Conservation (phyloP, 495 filamentous ascomycete genomes). For the Pseudomonodictys pantanalensis region DNA sequence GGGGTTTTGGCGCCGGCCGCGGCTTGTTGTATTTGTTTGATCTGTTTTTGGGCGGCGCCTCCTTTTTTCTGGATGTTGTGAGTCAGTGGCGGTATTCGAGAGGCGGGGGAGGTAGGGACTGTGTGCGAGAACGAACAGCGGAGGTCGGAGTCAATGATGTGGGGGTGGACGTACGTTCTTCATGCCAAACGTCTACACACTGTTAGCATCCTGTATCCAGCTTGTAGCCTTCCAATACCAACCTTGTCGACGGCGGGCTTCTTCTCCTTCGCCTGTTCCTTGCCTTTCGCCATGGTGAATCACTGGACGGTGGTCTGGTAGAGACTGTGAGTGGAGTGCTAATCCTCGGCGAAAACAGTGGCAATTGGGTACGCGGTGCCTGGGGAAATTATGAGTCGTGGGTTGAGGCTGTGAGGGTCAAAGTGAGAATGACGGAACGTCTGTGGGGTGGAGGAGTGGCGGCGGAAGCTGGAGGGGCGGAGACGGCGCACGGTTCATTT, state of each 20-base stretch:
- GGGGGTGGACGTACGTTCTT: constrained; percentile 68
- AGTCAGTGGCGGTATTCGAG: constrained; percentile 13
- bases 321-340: constrained; percentile 21
- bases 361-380: constrained; percentile 19
- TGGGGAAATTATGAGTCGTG: not conserved
- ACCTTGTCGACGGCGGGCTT: constrained; percentile 84
- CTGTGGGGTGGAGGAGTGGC: constrained; percentile 23
- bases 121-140: constrained; percentile 15
- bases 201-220: constrained; percentile 28
- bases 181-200: constrained; percentile 82
- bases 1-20: constrained; percentile 67
- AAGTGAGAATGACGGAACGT: constrained; percentile 23
- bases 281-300: constrained; percentile 91
- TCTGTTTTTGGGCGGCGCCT: constrained; percentile 78
- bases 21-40: constrained; percentile 73
- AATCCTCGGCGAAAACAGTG: no score
- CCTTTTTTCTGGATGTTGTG: constrained; percentile 74
- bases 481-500: constrained; percentile 5
- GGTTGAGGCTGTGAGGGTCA: constrained; percentile 9
- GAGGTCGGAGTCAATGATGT: not conserved
- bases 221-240: constrained; percentile 8
- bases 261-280: constrained; percentile 65
- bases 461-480: constrained; percentile 3
- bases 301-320: not conserved
- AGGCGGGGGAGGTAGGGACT: constrained; percentile 1